Evolutionary conservation across 129 eudicot genomes (phyloP), one percentile per base, ranked within the genome.

Genomic region (Arctium minus): DNA sequence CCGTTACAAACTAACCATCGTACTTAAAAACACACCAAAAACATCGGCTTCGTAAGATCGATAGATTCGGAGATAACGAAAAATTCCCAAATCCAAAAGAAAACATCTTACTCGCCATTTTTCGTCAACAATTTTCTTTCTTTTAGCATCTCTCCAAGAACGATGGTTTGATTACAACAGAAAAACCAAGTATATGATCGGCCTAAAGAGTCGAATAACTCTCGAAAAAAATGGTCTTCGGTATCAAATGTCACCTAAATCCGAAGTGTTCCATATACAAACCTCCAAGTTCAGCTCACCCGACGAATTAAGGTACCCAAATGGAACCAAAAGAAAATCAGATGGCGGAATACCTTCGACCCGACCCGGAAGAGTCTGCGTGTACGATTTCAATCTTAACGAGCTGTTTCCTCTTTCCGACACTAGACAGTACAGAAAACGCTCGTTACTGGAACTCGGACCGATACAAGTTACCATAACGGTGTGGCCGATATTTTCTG

Each of bases 251-350:
- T 85, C 85, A 42, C 88, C 84, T 81, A 84, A 56, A 74, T 92
- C 92, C 0, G 89, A 85, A 18, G 91, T 79, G 53, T 85, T 90
- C 93, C 93, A 89, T 86, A 92, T 90, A 83, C 94, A 89, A 79
- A 92, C 85, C 89, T 92, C 94, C 77, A 92, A 78, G 71, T 90
- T 90, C 33, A 92, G 81, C 79, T 84, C 84, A 72, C 94, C 97
- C 0, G 84, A 86, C 2, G 93, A 87, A 77, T 69, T 67, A 10
- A 90, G 56, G 42, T 88, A 89, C 53, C 84, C 86, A 81, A 87
- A 91, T 1, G 97, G 97, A 67, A 92, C 88, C 80, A 90, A 62
- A 6, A 90, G 93, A 80, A 92, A 92, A 86, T 92, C 97, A 67
- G 86, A 44, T 0, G 89, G 89, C 2, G 90, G 90, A 6, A 90